phyloP scores from a whole-genome alignment of 768 basidiomycete genomes.

The Astraeus odoratus region DNA sequence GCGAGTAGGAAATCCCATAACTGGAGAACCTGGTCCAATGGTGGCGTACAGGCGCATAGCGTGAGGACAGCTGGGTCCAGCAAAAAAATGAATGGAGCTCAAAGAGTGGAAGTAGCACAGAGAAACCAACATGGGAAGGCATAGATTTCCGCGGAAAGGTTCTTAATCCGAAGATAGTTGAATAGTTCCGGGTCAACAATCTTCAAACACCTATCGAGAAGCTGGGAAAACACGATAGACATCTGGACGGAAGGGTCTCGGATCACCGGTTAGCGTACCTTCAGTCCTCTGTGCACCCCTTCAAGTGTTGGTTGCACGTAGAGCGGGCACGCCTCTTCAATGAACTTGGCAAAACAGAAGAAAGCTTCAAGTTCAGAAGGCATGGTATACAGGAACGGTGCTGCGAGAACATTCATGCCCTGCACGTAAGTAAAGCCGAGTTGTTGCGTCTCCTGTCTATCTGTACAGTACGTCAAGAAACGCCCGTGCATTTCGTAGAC shows the following conservation, averaged over 20 bases:
- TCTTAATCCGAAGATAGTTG: slow-evolving; percentile 76
- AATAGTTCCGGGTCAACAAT: slow-evolving; percentile 88
- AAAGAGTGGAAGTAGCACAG: neutral
- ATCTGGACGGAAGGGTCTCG: neutral
- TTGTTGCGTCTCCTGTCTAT: slow-evolving; percentile 69
- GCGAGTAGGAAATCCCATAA: slow-evolving; percentile 98
- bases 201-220: slow-evolving; percentile 87
- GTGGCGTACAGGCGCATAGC: slow-evolving; percentile 93
- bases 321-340: slow-evolving; percentile 90
- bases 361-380: slow-evolving; percentile 98
- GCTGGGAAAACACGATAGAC: slow-evolving; percentile 36
- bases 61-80: slow-evolving; percentile 72
- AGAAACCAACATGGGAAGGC: slow-evolving; percentile 84
- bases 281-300: slow-evolving; percentile 91
- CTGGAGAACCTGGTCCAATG: slow-evolving; percentile 87
- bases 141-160: slow-evolving; percentile 92
- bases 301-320: slow-evolving; percentile 96
- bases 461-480: slow-evolving; percentile 29
- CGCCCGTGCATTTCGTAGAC: neutral
- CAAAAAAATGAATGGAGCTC: slow-evolving; percentile 1
- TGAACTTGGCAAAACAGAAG: slow-evolving; percentile 93
- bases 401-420: slow-evolving; percentile 98
- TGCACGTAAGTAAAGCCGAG: slow-evolving; percentile 95
- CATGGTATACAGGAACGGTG: slow-evolving; percentile 96
- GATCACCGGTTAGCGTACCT: slow-evolving; percentile 42